These are phyloP conservation scores for Carpinus fangiana DNA, from an alignment of 306 rosid species.

Conservation along the genomic window DNA sequence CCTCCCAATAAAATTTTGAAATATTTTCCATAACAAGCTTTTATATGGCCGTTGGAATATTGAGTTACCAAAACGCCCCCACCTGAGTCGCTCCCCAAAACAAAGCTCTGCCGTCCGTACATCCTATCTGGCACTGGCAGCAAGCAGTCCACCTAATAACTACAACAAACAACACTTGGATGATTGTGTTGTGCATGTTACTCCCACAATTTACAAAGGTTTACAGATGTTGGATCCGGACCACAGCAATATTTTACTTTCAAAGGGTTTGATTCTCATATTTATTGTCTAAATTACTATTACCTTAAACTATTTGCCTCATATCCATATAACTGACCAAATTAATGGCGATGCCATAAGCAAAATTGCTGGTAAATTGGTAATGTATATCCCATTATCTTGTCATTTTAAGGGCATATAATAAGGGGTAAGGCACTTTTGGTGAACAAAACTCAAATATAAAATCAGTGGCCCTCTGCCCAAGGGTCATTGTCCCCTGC, in stretches of 20 bases:
- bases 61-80: not conserved
- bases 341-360: too few relatives aligned
- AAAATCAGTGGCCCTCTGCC: constrained; percentile 54
- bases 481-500: constrained; percentile 50
- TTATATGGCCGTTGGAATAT: not conserved
- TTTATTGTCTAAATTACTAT: too few relatives aligned
- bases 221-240: too few relatives aligned
- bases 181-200: not conserved
- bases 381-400: not conserved
- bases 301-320: too few relatives aligned
- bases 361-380: too few relatives aligned
- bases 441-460: not conserved
- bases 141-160: not conserved
- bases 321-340: too few relatives aligned
- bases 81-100: too few relatives aligned
- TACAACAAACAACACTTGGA: not conserved
- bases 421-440: not conserved
- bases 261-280: too few relatives aligned
- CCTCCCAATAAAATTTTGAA: not conserved
- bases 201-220: not conserved
- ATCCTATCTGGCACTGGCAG: too few relatives aligned
- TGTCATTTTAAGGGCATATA: not conserved
- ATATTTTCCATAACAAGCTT: not conserved
- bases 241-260: too few relatives aligned
- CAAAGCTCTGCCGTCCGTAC: too few relatives aligned